These are phyloP conservation scores for Suillus americanus DNA, from an alignment of 768 basidiomycete genomes.

Conservation along the genomic window DNA sequence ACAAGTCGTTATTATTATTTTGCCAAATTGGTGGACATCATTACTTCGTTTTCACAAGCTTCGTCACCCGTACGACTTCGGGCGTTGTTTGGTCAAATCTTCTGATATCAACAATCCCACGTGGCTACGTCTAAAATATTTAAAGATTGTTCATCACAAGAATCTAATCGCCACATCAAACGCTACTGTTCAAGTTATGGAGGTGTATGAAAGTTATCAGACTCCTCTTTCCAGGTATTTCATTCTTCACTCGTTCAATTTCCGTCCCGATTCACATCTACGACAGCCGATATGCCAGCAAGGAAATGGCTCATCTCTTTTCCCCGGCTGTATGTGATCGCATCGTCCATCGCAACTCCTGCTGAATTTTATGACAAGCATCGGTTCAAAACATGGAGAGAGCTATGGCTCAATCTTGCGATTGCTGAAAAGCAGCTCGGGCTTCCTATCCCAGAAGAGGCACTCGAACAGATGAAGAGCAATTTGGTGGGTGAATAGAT, in stretches of 20 bases:
- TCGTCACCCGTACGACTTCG: too few species aligned
- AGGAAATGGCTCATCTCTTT: slow-evolving; percentile 97
- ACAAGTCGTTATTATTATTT: too few species aligned
- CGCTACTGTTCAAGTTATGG: slow-evolving; percentile 40
- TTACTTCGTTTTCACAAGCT: too few species aligned
- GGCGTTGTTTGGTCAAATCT: too few species aligned
- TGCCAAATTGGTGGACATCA: too few species aligned
- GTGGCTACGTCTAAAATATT: not conserved
- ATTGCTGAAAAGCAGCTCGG: slow-evolving; percentile 96
- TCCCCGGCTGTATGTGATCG: slow-evolving; percentile 73
- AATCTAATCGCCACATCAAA: not conserved
- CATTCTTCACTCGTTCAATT: not conserved
- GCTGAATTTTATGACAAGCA: slow-evolving; percentile 51
- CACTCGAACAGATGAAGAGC: slow-evolving; percentile 92
- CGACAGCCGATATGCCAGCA: slow-evolving; percentile 94
- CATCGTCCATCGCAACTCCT: not conserved
- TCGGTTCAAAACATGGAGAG: slow-evolving; percentile 93
- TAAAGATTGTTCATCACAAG: not conserved
- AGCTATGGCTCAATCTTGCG: slow-evolving; percentile 94
- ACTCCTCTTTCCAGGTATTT: slow-evolving; percentile 76
- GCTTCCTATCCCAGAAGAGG: slow-evolving; percentile 83
- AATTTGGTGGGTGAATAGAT: slow-evolving; percentile 62
- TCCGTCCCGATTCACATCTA: not conserved
- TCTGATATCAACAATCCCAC: not conserved
- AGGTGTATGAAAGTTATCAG: slow-evolving; percentile 70